phyloP scores from a whole-genome alignment of 345 rosid species.

The Eutrema yunnanense region DNA sequence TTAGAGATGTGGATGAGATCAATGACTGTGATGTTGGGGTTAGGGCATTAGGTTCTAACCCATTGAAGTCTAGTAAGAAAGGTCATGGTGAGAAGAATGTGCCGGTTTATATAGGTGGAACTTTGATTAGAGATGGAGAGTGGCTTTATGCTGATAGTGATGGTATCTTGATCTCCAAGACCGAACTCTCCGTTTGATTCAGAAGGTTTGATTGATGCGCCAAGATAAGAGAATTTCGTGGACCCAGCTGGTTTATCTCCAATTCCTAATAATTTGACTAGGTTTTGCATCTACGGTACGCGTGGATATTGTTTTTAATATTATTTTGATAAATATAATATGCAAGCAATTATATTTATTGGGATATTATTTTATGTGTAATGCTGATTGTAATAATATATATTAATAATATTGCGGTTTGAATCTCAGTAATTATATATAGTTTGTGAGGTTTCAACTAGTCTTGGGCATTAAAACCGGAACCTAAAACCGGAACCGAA shows the following conservation, averaged over 20 bases:
- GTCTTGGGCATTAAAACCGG: no score
- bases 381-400: no score
- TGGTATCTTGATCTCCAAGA: constrained; percentile 61
- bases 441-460: no score
- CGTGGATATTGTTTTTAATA: no score
- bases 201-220: not conserved
- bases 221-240: not conserved
- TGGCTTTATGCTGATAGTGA: constrained; percentile 90
- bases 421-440: no score
- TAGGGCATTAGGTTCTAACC: constrained; percentile 75
- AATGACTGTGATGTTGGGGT: constrained; percentile 68
- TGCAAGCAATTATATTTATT: no score
- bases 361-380: no score
- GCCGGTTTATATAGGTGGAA: constrained; percentile 52
- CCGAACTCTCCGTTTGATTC: constrained; percentile 47
- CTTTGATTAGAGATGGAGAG: constrained; percentile 59
- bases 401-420: no score
- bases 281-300: no score
- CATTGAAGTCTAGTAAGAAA: constrained; percentile 68
- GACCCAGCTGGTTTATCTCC: not conserved
- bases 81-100: constrained; percentile 75
- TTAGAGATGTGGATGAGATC: constrained; percentile 84
- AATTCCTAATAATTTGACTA: not conserved
- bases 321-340: no score
- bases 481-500: no score